A percentile compares a stretch with the other conserved stretches of the same genome.
phyloP scores from a whole-genome alignment of 768 basidiomycete genomes.

The Tremella mesenterica region DNA sequence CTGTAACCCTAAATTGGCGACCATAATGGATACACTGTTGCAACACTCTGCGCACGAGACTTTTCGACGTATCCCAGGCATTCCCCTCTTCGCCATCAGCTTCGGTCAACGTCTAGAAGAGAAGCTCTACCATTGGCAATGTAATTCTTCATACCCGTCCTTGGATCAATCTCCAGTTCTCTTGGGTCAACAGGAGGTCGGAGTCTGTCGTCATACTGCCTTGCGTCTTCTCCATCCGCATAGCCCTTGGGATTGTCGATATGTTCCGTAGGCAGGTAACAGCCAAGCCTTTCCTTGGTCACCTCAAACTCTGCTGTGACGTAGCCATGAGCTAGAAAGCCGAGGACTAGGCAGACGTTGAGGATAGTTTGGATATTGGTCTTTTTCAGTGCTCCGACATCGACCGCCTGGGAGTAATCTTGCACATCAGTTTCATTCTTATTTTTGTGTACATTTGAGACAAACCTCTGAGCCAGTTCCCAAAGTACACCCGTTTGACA shows the following conservation, averaged over 20 bases:
- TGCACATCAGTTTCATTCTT: not conserved
- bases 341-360: constrained; percentile 80
- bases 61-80: constrained; percentile 68
- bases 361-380: constrained; percentile 67
- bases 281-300: constrained; percentile 70
- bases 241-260: constrained; percentile 90
- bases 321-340: constrained; percentile 58
- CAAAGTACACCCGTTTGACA: constrained; percentile 61
- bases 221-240: constrained; percentile 68
- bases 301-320: constrained; percentile 57
- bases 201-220: constrained; percentile 64
- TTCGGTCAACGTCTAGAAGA: not conserved
- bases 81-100: constrained; percentile 45
- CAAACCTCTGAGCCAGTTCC: constrained; percentile 84
- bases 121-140: constrained; percentile 56
- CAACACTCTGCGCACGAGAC: constrained; percentile 54
- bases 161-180: constrained; percentile 75
- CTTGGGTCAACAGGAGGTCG: constrained; percentile 73
- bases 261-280: constrained; percentile 71
- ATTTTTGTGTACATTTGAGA: constrained; percentile 44
- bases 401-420: constrained; percentile 57
- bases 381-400: constrained; percentile 66
- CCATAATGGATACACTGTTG: constrained; percentile 73
- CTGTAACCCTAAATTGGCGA: constrained; percentile 51
- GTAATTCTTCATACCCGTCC: constrained; percentile 79